Base-by-base conservation (phyloP, 352 stramenopile genomes). In the Blastocystis sp. region DNA sequence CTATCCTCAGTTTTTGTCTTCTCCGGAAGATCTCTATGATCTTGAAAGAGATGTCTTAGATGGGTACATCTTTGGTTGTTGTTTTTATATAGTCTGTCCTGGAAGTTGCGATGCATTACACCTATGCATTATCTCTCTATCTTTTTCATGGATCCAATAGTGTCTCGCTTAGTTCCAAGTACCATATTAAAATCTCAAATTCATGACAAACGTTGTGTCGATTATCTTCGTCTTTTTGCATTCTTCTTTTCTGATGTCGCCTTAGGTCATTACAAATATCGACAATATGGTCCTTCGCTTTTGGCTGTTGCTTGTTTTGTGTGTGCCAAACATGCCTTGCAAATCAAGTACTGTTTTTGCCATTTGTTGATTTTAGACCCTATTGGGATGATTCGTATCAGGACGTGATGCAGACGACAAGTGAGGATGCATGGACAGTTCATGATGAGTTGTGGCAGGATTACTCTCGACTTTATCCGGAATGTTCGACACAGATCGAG, bases 181-280 rank as follows among this genome's bases (percentile, higher is more conserved):
- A 11, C 0, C 24, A 9, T 24, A 16, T 74, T 46, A 29, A n/a
- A 29, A 7, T 35, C 56, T 7, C 6, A 7, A 63, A 14, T 35
- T 27, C n/a, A 27, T 35, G 29, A 35, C 29, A 27, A 27, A 63
- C 29, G 6, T 12, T 27, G 29, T 35, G n/a, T 0, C 5, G 37
- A n/a, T 56, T 54, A 32, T 57, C 32, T 78, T 21, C 39, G 52
- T n/a, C 21, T 51, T 21, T 78, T 51, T n/a, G 52, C 39, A 42
- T 58, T 51, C 27, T 78, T 78, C n/a, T 78, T 78, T 35, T 42
- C 27, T n/a, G 66, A 78, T 57, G 24, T 57, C 27, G 21, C 57
- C 6, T 78, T 51, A 29, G 27, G 29, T n/a, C 66, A 51, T 27
- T 78, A 78, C 66, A 57, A 78, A 51, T 78, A 78, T 27, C 24